phyloP scores from a whole-genome alignment of 805 yeast genomes.

The fission yeast (Schizosaccharomyces pombe) region DNA sequence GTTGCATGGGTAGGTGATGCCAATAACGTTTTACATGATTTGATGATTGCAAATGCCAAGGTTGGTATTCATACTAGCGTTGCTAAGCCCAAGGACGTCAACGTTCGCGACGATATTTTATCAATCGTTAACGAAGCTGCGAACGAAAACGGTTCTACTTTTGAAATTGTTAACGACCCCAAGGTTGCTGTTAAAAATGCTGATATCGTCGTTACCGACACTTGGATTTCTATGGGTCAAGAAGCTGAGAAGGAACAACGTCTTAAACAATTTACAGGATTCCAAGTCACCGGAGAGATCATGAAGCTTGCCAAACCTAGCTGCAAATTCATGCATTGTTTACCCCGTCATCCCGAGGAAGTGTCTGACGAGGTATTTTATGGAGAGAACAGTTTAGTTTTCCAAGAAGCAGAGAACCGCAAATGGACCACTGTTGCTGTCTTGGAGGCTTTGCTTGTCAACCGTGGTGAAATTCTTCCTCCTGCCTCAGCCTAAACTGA shows the following conservation, averaged over 20 bases:
- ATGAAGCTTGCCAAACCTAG: constrained; percentile 29
- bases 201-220: constrained; percentile 75
- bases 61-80: constrained; percentile 61
- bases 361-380: constrained; percentile 86
- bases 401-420: constrained; percentile 90
- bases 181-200: constrained; percentile 48
- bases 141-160: constrained; percentile 22
- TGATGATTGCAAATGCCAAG: constrained; percentile 68
- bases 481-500: too few species aligned
- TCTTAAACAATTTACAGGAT: constrained; percentile 61
- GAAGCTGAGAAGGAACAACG: constrained; percentile 54
- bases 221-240: constrained; percentile 96
- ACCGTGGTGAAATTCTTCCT: not conserved
- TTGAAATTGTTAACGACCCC: constrained; percentile 51
- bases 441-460: constrained; percentile 61
- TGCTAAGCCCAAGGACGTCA: constrained; percentile 61
- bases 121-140: constrained; percentile 28
- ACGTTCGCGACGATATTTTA: constrained; percentile 33
- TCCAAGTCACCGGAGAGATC: constrained; percentile 54
- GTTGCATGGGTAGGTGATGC: constrained; percentile 94
- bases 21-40: constrained; percentile 83
- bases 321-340: constrained; percentile 93
- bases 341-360: constrained; percentile 88
- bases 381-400: constrained; percentile 60
- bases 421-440: constrained; percentile 90